Base-by-base conservation (phyloP, 441 rosid genomes). In the Eutrema salsugineum region DNA sequence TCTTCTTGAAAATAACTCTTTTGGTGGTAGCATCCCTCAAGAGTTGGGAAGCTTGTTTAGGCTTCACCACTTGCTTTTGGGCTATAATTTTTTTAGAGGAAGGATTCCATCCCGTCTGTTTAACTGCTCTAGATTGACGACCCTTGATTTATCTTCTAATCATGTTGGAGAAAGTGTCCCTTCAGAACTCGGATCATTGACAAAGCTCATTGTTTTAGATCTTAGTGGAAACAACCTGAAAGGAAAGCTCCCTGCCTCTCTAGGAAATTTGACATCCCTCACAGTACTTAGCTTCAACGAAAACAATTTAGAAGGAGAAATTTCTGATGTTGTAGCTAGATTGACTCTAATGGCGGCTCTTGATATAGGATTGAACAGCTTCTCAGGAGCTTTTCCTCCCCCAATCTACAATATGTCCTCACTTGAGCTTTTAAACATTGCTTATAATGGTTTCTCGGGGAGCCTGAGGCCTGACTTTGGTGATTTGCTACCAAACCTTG, bases 211-310 rank as follows among this genome's bases (percentile, higher is more conserved):
- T 59, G 0, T 0, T 20, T 59, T 59, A 59, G 8, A 39, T 15
- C 48, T 59, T 59, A 19, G 33, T 22, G 0, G 2, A 14, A 59
- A 59, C 35, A 39, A 14, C 12, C 12, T 39, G 19, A 39, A 6
- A 38, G 64, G 64, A 39, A 39, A 59, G 6, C 1, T 59, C 33
- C 48, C 7, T 22, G 12, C 6, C 2, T 59, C 64, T 59, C 33
- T 59, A 20, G 64, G 64, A 39, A 59, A 59, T 32, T 8, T 59
- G 64, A 59, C 64, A 59, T 59, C 48, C 3, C 33, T 59, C 9
- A 59, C 0, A 12, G 0, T 12, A 12, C 22, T 68, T 11, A 1
- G 11, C 50, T 30, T 54, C 6, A 24, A 42, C 1, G 2, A 22
- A 2, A 68, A 53, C n/a, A 27, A 42, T 11, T 22, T 22, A 22